These are phyloP conservation scores for Vinca minor DNA, from an alignment of 257 asterid species.

Conservation along the genomic window DNA sequence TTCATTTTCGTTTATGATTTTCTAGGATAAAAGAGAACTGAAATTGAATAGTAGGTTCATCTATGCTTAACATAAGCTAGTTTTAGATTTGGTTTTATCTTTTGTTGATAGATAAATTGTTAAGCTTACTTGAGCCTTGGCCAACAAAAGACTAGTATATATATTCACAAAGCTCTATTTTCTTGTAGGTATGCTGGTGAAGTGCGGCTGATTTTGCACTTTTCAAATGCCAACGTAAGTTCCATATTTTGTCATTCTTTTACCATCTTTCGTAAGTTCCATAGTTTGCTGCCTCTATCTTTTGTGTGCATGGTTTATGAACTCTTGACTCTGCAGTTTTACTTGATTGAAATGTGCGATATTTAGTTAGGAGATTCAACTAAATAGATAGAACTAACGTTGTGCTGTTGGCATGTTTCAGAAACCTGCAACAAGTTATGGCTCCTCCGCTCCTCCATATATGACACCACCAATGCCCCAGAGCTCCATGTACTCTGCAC, in stretches of 20 bases:
- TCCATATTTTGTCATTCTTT: conserved; percentile 3
- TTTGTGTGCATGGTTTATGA: neutral
- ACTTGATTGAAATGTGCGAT: neutral
- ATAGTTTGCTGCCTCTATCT: neutral
- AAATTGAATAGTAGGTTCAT: neutral
- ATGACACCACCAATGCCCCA: conserved; percentile 16
- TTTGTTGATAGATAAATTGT: neutral
- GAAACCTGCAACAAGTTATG: conserved; percentile 33
- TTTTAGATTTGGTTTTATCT: neutral
- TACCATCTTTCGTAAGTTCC: neutral
- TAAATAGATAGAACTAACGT: neutral
- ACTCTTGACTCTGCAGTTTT: neutral
- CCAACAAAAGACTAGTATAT: neutral
- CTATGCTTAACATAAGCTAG: neutral
- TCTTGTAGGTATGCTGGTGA: conserved; percentile 76
- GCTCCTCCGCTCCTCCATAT: conserved; percentile 34
- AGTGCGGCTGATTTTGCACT: conserved; percentile 79
- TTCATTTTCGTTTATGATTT: neutral
- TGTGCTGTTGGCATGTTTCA: conserved; percentile 15
- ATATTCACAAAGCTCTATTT: neutral
- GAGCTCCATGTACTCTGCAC: conserved; percentile 19
- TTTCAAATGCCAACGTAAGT: conserved; percentile 60
- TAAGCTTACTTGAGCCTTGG: neutral
- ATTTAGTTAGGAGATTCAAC: neutral
- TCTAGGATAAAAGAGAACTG: neutral